Base-by-base conservation (phyloP, 2,329 filamentous ascomycete species). In the Colletotrichum sansevieriae region DNA sequence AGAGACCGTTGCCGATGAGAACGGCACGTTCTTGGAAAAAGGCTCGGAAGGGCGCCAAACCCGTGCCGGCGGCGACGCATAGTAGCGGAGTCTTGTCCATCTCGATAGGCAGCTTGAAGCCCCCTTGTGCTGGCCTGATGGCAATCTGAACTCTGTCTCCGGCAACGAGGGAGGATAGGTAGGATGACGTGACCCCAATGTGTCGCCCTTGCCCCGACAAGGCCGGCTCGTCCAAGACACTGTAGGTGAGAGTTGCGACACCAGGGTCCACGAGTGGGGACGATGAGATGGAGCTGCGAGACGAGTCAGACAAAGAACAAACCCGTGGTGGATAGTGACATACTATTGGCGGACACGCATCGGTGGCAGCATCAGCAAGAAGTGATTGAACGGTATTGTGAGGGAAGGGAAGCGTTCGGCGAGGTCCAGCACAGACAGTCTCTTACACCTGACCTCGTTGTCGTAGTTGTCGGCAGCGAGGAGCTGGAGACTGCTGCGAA, bases 21-120 rank as follows among this genome's bases (percentile, higher is more conserved):
- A 80, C 94, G 51, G 96, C 96, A 65, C 96, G 95, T 84, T 99
- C 96, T 83, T 99, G 96, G 52, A 98, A 92, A 77, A 99, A 99
- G 65, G 96, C 96, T 72, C 96, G 94, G 93, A 99, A 99, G 15
- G 96, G 96, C 1, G 96, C 96, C 18, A 99, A 90, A 77, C 96
- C 96, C 0, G 96, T 99, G 72, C 96, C 96, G 95, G 96, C 57
- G 94, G 93, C 43, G 92, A 95, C 74, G 94, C 91, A 78, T 90
- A 91, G 71, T 87, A 83, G 8, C 95, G 96, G 25, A 98, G 88
- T 84, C 98, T 99, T 96, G 98, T 99, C 73, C n/a, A 72, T 62
- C 4, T 78, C 75, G 72, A 98, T 95, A n/a, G 94, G 97, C 1
- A 96, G 93, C 85, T 99, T 99, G 79, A 99, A 85, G 18, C 68